Evolutionary conservation across 768 basidiomycete genomes (phyloP).

Genomic region (Podaxis rugospora): DNA sequence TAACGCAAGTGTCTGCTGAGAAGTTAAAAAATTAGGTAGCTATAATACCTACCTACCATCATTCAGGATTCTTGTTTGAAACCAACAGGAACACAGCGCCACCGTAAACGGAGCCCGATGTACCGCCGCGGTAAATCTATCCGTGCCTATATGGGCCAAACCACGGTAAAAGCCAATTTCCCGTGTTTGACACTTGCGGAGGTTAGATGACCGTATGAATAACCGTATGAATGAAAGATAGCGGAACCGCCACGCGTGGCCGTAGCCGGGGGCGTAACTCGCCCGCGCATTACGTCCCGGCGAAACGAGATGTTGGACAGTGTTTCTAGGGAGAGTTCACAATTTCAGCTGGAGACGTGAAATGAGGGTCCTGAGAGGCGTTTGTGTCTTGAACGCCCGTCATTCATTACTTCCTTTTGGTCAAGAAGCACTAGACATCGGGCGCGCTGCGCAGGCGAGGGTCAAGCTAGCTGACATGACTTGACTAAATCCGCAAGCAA

Average conservation of each 20-base stretch:
- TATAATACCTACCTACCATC: background rate
- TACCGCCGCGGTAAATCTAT: background rate
- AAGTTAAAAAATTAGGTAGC: background rate
- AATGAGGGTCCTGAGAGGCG: background rate
- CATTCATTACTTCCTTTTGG: background rate
- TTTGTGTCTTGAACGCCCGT: conserved; percentile 1
- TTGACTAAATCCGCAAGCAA: background rate
- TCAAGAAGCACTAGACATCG: background rate
- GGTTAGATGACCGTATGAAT: no score
- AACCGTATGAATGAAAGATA: no score
- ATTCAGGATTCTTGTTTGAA: background rate
- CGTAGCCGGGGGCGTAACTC: background rate
- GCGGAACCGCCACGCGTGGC: no score
- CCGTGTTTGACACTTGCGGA: no score
- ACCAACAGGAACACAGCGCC: background rate
- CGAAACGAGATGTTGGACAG: no score
- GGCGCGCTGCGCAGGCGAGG: background rate
- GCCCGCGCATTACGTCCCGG: no score
- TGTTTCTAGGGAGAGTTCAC: background rate
- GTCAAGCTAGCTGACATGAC: background rate
- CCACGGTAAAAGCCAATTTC: no score
- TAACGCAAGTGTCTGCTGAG: background rate
- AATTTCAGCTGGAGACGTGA: background rate
- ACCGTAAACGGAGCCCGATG: background rate
- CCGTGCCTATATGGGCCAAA: background rate